Evolutionary conservation across 192 early-diverging fungal species (phyloP).

Genomic region (Oehlia diaphana): DNA sequence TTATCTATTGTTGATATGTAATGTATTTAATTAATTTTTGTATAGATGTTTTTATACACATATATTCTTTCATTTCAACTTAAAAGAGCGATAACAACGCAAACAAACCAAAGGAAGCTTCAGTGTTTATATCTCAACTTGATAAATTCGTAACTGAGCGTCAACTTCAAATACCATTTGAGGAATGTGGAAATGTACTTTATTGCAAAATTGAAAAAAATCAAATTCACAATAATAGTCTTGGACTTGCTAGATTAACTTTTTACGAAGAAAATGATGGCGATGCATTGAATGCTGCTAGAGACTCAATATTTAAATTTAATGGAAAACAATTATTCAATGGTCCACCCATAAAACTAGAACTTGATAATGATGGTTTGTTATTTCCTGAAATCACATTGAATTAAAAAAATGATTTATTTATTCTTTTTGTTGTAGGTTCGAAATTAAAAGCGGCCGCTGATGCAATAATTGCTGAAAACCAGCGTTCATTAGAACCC

Average conservation of each 20-base stretch:
- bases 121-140: neutral
- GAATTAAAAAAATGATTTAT: slow-evolving; percentile 25
- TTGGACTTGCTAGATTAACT: slow-evolving; percentile 50
- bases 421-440: slow-evolving; percentile 31
- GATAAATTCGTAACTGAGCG: neutral
- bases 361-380: slow-evolving; percentile 42
- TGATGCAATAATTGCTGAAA: slow-evolving; percentile 34
- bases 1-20: neutral
- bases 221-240: slow-evolving; percentile 47
- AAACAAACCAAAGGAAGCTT: neutral
- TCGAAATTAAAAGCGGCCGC: slow-evolving; percentile 37
- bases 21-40: no score
- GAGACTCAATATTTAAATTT: slow-evolving; percentile 49
- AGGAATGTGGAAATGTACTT: slow-evolving; percentile 17
- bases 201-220: slow-evolving; percentile 45
- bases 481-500: slow-evolving; percentile 26
- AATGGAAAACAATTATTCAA: slow-evolving; percentile 48
- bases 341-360: slow-evolving; percentile 33
- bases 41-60: neutral
- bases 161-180: slow-evolving; percentile 2
- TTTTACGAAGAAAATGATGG: slow-evolving; percentile 44
- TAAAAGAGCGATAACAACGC: neutral
- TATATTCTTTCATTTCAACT: neutral
- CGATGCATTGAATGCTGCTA: slow-evolving; percentile 33
- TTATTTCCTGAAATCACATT: neutral